Evolutionary conservation across 2,329 filamentous ascomycete genomes (phyloP).

Genomic region (Phyllosticta capitalensis): DNA sequence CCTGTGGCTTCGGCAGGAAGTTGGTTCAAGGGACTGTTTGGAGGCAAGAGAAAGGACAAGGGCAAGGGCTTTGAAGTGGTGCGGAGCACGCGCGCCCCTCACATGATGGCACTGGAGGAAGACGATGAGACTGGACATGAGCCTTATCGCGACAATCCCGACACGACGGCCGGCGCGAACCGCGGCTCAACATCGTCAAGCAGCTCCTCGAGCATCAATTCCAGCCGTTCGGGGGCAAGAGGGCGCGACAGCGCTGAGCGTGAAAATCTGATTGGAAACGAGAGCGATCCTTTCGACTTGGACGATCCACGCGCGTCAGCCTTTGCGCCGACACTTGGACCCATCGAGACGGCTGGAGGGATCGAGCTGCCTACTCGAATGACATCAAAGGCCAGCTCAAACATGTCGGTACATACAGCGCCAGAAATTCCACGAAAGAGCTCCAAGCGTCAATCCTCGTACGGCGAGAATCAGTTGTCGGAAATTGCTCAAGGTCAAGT

Average conservation of each 20-base stretch:
- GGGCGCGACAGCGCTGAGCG: neutral
- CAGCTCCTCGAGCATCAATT: neutral
- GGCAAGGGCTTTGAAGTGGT: conserved; percentile 97
- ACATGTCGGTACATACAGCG: conserved; percentile 19
- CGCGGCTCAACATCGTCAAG: neutral
- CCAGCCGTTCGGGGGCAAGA: neutral
- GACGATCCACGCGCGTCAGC: conserved; percentile 36
- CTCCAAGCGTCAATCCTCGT: conserved; percentile 39
- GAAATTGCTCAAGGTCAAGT: conserved; percentile 20
- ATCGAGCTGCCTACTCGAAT: conserved; percentile 57
- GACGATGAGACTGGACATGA: conserved; percentile 44
- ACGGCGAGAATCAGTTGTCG: conserved; percentile 20
- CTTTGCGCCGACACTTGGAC: conserved; percentile 48
- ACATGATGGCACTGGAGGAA: conserved; percentile 56
- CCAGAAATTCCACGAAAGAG: conserved; percentile 58
- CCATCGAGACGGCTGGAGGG: conserved; percentile 48
- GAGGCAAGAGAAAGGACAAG: conserved; percentile 84
- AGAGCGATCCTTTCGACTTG: conserved; percentile 38
- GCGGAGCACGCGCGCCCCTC: conserved; percentile 68
- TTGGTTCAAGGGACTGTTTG: conserved; percentile 74
- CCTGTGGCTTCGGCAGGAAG: conserved; percentile 81
- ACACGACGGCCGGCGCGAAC: conserved; percentile 13
- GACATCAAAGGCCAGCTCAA: conserved; percentile 48
- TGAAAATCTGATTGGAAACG: conserved; percentile 18
- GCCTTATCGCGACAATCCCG: conserved; percentile 48